Evolutionary conservation across 2,329 filamentous ascomycete species (phyloP), one percentile per base, ranked within the genome.

Genomic region (Beauveria sp.): DNA sequence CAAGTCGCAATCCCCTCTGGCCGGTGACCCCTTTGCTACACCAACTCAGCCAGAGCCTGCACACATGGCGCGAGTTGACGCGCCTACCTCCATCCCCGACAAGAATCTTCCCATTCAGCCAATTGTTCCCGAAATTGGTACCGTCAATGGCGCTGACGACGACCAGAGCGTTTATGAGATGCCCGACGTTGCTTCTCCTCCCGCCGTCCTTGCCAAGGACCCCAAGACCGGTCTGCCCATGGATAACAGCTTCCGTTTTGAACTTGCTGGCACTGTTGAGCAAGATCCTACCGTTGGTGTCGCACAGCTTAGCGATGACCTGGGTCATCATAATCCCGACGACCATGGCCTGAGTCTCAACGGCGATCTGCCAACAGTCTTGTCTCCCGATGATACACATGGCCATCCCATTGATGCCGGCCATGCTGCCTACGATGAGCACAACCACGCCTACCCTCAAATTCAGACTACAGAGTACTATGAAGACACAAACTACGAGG

Each of bases 61-160:
- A 47, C 68, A 72, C 34, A 50, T 61, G 20, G 51, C 51, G 16
- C 64, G 67, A 18, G 58, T 60, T 4, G 62, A 65, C 0, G 49
- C 18, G 6, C 26, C 60, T n/a, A 62, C 55, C 12, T 64, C 71
- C 26, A 60, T 67, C 0, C 66, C 69, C 18, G 67, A 70, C 38
- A 67, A 67, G 14, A 66, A 68, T 62, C 65, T 72, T 26, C 70
- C 72, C 24, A 62, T 71, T 26, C 67, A 74, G 62, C 68, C 73
- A 16, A 70, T 75, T 18, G 68, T 77, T 26, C 73, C 77, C 4
- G 73, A 77, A 60, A 73, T 77, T 61, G 76, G 74, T 58, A 70
- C 69, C 1, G 66, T 76, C 30, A 65, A 68, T 7, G 67, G 70
- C 56, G 69, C 60, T 22, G 52, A 62, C 26, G 63, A 63, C 20